Evolutionary conservation across 768 basidiomycete species (phyloP).

Genomic region (Lyophyllum shimeji): DNA sequence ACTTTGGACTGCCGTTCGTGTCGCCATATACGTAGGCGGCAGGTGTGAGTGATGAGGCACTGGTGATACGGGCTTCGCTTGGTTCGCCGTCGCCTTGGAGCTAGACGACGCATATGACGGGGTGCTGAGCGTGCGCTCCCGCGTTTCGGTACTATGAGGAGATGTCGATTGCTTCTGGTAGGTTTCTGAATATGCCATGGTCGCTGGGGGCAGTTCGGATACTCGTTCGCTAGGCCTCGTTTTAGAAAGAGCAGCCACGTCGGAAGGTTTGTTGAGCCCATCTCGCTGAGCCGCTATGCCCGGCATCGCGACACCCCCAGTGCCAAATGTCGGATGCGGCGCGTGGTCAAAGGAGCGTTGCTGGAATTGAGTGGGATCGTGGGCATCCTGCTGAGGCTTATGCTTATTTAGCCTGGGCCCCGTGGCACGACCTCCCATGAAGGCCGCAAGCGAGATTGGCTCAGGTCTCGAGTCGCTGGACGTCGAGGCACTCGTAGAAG

Average conservation of each 20-base stretch:
- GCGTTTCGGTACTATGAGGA: constrained; percentile 10
- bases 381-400: constrained; percentile 67
- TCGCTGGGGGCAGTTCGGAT: neutral
- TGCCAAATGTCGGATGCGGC: constrained; percentile 77
- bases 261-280: constrained; percentile 7
- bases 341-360: constrained; percentile 50
- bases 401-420: constrained; percentile 75
- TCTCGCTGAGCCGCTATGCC: constrained; percentile 47
- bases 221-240: neutral
- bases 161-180: neutral
- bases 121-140: constrained; percentile 42
- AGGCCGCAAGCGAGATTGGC: constrained; percentile 73
- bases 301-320: constrained; percentile 73
- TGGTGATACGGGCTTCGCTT: neutral
- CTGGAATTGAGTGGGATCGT: constrained; percentile 66
- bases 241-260: constrained; percentile 6
- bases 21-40: neutral
- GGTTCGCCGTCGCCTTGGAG: neutral
- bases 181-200: neutral
- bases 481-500: constrained; percentile 13
- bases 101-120: constrained; percentile 10
- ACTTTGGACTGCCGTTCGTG: constrained; percentile 2
- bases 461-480: constrained; percentile 31
- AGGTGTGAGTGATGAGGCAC: neutral
- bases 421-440: constrained; percentile 77